Conservation (phyloP, 73 alveolate genomes). For the Tetrahymena thermophila region DNA sequence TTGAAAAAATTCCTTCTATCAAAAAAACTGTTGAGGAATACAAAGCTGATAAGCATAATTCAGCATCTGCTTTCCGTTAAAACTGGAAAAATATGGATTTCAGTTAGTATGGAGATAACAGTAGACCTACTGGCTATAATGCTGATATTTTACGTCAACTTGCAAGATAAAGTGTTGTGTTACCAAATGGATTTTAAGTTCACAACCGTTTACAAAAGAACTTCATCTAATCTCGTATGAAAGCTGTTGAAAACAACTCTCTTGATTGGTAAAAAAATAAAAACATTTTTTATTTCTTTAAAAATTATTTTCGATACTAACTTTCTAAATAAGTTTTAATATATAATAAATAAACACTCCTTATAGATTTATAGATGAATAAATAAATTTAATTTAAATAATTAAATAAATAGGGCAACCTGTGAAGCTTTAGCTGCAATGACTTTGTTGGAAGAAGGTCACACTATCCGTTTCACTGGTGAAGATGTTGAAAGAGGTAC, state of each 20-base stretch:
- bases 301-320: no score
- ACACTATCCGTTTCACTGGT: constrained; percentile 82
- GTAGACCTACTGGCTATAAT: constrained; percentile 17
- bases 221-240: constrained; percentile 18
- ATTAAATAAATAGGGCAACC: constrained; percentile 15
- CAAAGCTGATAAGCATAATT: constrained; percentile 48
- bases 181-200: constrained; percentile 9
- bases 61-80: constrained; percentile 56
- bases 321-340: no score
- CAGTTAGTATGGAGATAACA: constrained; percentile 4
- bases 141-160: constrained; percentile 2
- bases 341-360: no score
- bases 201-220: constrained; percentile 34
- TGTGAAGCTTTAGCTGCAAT: constrained; percentile 35
- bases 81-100: constrained; percentile 68
- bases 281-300: neutral
- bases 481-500: constrained; percentile 97
- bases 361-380: no score
- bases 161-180: constrained; percentile 26
- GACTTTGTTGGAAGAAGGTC: constrained; percentile 37
- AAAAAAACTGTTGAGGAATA: constrained; percentile 43
- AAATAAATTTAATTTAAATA: no score
- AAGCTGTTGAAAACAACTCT: neutral
- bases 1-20: constrained; percentile 42
- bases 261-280: constrained; percentile 8